Evolutionary conservation across 2,329 filamentous ascomycete genomes (phyloP).

Genomic region (Ophiocordyceps camponoti-floridani): DNA sequence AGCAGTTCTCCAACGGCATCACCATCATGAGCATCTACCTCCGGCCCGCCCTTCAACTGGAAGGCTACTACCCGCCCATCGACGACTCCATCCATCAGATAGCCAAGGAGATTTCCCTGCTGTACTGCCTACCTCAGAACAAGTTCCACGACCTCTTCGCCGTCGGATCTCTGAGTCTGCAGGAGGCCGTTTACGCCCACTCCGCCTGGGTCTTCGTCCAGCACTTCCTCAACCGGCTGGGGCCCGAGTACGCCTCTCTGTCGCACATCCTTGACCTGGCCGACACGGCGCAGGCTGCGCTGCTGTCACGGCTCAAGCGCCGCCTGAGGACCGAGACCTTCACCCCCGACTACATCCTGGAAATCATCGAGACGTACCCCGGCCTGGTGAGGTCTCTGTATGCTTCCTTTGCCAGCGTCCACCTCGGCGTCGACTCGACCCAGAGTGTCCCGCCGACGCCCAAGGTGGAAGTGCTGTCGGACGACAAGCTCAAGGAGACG

Average conservation of each 20-base stretch:
- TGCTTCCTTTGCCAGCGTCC: constrained; percentile 75
- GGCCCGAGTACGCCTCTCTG: constrained; percentile 78
- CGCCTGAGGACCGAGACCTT: constrained; percentile 92
- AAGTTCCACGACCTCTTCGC: constrained; percentile 86
- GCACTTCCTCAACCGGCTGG: constrained; percentile 92
- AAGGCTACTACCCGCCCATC: constrained; percentile 53
- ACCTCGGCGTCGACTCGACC: constrained; percentile 39
- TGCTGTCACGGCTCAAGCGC: constrained; percentile 88
- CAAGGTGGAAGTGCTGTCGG: constrained; percentile 52
- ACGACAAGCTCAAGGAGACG: constrained; percentile 53
- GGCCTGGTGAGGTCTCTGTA: constrained; percentile 76
- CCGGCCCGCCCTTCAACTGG: constrained; percentile 45
- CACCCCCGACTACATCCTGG: constrained; percentile 91
- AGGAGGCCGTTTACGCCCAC: constrained; percentile 95
- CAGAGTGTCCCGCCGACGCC: constrained; percentile 35
- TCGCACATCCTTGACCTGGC: constrained; percentile 61
- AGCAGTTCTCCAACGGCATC: constrained; percentile 97
- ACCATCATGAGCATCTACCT: constrained; percentile 95
- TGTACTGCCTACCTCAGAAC: constrained; percentile 97
- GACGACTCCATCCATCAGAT: constrained; percentile 96
- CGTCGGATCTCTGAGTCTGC: constrained; percentile 68
- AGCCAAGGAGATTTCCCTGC: constrained; percentile 90
- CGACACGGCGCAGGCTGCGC: constrained; percentile 71
- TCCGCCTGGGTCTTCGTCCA: constrained; percentile 96
- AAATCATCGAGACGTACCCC: constrained; percentile 88